Conservation (phyloP, 2,329 filamentous ascomycete genomes). For the Talaromyces sp. region DNA sequence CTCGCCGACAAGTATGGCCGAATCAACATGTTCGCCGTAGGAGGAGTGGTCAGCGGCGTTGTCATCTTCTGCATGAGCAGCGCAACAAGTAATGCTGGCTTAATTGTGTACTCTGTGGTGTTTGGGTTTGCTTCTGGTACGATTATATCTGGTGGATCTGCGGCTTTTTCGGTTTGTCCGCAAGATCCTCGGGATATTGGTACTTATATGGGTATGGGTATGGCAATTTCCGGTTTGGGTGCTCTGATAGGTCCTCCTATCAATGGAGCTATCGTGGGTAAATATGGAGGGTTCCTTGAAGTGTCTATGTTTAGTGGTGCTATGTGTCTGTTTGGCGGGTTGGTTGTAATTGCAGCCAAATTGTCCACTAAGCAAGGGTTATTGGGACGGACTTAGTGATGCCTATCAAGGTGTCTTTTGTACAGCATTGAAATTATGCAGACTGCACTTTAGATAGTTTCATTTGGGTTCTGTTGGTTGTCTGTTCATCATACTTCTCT, state of each 20-base stretch:
- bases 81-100: constrained; percentile 20
- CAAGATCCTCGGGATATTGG: constrained; percentile 17
- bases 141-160: constrained; percentile 24
- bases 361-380: constrained; percentile 33
- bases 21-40: constrained; percentile 24
- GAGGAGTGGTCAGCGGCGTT: constrained; percentile 22
- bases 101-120: constrained; percentile 28
- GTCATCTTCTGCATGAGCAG: constrained; percentile 27
- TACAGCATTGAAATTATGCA: too few relatives aligned
- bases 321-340: constrained; percentile 18
- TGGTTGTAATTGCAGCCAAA: constrained; percentile 31
- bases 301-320: constrained; percentile 34
- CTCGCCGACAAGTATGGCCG: constrained; percentile 31
- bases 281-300: constrained; percentile 37
- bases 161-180: constrained; percentile 16
- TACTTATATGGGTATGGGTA: constrained; percentile 21
- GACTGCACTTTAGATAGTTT: too few relatives aligned
- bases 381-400: constrained; percentile 24
- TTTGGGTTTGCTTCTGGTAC: constrained; percentile 33
- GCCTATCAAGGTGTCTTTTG: too few relatives aligned
- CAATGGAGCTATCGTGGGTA: constrained; percentile 41
- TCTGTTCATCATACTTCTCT: not conserved
- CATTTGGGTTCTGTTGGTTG: not conserved
- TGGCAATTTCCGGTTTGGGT: constrained; percentile 37
- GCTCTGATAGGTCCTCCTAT: constrained; percentile 47